phyloP scores from a whole-genome alignment of 257 asterid species.

The Jasminum sambac region DNA sequence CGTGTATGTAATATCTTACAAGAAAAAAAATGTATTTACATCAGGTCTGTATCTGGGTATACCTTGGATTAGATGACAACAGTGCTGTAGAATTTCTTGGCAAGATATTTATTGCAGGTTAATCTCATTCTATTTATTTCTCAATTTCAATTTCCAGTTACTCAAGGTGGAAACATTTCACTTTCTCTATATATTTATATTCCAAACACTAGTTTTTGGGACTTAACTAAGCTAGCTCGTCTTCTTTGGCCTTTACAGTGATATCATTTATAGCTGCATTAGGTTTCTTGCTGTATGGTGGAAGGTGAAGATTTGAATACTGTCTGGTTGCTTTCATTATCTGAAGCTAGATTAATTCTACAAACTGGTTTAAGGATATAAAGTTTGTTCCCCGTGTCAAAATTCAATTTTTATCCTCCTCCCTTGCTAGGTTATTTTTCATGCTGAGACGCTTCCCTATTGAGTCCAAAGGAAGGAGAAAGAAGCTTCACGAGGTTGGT shows the following conservation, averaged over 20 bases:
- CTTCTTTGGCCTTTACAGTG: slow-evolving; percentile 57
- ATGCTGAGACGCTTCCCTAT: slow-evolving; percentile 91
- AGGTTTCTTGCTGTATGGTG: slow-evolving; percentile 91
- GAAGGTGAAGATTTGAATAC: slow-evolving; percentile 59
- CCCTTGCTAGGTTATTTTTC: slow-evolving; percentile 62
- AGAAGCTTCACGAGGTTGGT: slow-evolving; percentile 89
- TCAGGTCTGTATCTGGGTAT: slow-evolving; percentile 79
- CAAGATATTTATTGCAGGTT: slow-evolving; percentile 68
- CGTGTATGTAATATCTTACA: slow-evolving; percentile 17
- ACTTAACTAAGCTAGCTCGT: slow-evolving; percentile 29
- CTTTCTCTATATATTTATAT: slow-evolving; percentile 19
- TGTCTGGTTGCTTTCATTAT: slow-evolving; percentile 15
- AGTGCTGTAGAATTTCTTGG: slow-evolving; percentile 56
- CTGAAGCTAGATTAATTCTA: slow-evolving; percentile 11
- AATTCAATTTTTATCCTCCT: slow-evolving; percentile 12
- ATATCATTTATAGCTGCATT: slow-evolving; percentile 83
- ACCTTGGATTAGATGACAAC: slow-evolving; percentile 69
- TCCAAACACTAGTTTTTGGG: background rate
- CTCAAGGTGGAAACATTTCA: background rate
- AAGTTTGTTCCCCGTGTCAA: background rate
- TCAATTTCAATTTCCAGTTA: slow-evolving; percentile 10
- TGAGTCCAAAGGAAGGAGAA: slow-evolving; percentile 95
- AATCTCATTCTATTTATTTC: slow-evolving; percentile 20
- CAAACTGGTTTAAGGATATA: slow-evolving; percentile 7
- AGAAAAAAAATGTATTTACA: slow-evolving; percentile 20